Evolutionary conservation across 2,329 filamentous ascomycete genomes (phyloP).

Genomic region (Exophiala dermatitidis): DNA sequence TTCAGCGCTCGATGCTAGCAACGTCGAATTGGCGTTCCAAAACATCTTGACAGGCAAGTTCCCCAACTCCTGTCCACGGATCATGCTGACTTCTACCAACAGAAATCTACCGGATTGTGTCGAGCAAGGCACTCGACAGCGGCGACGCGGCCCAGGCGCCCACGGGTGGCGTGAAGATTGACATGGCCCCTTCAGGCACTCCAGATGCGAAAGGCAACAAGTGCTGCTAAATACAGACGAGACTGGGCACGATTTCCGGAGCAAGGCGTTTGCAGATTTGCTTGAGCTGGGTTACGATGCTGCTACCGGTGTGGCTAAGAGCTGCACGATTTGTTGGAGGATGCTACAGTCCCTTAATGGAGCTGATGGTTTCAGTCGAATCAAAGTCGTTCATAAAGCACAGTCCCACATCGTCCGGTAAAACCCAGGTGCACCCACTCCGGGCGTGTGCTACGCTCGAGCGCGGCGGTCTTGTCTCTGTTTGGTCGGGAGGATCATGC

Average conservation of each 20-base stretch:
- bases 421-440: no score
- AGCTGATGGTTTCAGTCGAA: no score
- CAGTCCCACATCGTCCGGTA: no score
- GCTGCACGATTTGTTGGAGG: conserved; percentile 10
- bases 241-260: conserved; percentile 1
- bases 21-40: conserved; percentile 98
- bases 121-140: conserved; percentile 90
- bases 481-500: no score
- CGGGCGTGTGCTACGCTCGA: no score
- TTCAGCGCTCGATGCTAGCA: conserved; percentile 95
- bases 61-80: not conserved
- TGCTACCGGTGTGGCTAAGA: conserved; percentile 20
- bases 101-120: conserved; percentile 99
- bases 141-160: conserved; percentile 75
- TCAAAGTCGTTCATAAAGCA: no score
- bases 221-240: conserved; percentile 55
- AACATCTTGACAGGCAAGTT: conserved; percentile 91
- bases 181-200: conserved; percentile 78
- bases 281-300: conserved; percentile 14
- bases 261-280: conserved; percentile 16
- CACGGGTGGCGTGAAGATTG: conserved; percentile 69
- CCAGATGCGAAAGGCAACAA: conserved; percentile 71
- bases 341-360: not conserved
- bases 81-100: conserved; percentile 12
- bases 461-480: no score